Base-by-base conservation (phyloP, 2,329 filamentous ascomycete species). In the Sporothrix luriei region DNA sequence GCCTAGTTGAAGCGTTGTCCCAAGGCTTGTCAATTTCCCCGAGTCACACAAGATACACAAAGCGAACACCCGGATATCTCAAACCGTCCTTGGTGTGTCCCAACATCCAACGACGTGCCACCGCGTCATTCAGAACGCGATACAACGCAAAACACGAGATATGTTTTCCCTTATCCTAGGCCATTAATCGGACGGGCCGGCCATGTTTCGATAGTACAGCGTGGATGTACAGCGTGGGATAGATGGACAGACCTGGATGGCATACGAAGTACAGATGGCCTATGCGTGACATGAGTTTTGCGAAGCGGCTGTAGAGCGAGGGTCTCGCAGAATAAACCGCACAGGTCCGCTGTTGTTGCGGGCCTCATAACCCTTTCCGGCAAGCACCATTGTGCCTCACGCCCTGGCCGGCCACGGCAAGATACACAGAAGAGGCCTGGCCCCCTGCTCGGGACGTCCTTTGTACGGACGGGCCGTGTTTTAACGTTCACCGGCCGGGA, bases 401-500 rank as follows among this genome's bases (percentile, higher is more conserved):
- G 46, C 13, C 40, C 43, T 49, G 61, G 33, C 61, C 46, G 61
- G 49, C 16, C 46, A 14, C 43, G 16, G 43, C 24, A n/a, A n/a
- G n/a, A n/a, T n/a, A 64, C 24, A 64, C 43, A 21, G 49, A 13
- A 26, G 33, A 13, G 21, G n/a, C 24, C 46, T 38, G 26, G 19
- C 16, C 46, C 48, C 46, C n/a, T 52, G 62, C 7, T 52, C 29
- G 29, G 38, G 19, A 6, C 33, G 11, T 46, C 5, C 33, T 38
- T 61, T 43, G 57, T 24, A 38, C 38, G 10, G 43, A 43, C 57
- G 33, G 33, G 57, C 40, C 59, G 43, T 21, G 43, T 24, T 64
- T 62, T 40, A 43, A 64, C 33, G 61, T 24, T 64, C 61, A 64
- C 61, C 61, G 61, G 61, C 43, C 43, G 43, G 59, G 59, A 49